Conservation (phyloP, 2,329 filamentous ascomycete species). For the Trichoderma koningiopsis region DNA sequence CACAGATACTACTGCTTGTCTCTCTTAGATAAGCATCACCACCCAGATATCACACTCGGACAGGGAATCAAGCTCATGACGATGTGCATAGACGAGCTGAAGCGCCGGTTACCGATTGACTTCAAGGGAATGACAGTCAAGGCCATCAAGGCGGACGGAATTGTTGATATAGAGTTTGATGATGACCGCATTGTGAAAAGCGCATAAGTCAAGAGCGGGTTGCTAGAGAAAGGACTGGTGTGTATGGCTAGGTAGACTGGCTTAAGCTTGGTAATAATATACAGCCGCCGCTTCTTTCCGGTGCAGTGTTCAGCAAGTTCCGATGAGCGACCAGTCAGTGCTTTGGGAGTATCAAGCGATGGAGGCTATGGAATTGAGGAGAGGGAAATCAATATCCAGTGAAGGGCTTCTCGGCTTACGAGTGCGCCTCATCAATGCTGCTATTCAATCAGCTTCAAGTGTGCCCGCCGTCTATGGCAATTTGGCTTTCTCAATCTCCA, state of each 20-base stretch:
- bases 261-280: conserved; percentile 23
- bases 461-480: background rate
- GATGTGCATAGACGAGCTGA: conserved; percentile 96
- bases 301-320: background rate
- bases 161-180: conserved; percentile 81
- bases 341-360: background rate
- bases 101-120: conserved; percentile 94
- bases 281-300: conserved; percentile 11
- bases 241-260: conserved; percentile 46
- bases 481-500: background rate
- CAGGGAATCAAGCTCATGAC: conserved; percentile 89
- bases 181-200: conserved; percentile 72
- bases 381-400: background rate
- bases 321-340: background rate
- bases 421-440: background rate
- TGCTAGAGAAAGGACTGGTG: conserved; percentile 27
- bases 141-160: conserved; percentile 91
- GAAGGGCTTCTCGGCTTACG: background rate
- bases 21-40: conserved; percentile 97
- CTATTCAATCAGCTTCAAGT: background rate
- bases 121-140: conserved; percentile 98
- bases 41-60: conserved; percentile 86
- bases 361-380: background rate
- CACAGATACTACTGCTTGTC: conserved; percentile 92
- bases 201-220: conserved; percentile 47